Evolutionary conservation across 2,329 filamentous ascomycete genomes (phyloP).

Genomic region (Xylariomycetidae sp.): DNA sequence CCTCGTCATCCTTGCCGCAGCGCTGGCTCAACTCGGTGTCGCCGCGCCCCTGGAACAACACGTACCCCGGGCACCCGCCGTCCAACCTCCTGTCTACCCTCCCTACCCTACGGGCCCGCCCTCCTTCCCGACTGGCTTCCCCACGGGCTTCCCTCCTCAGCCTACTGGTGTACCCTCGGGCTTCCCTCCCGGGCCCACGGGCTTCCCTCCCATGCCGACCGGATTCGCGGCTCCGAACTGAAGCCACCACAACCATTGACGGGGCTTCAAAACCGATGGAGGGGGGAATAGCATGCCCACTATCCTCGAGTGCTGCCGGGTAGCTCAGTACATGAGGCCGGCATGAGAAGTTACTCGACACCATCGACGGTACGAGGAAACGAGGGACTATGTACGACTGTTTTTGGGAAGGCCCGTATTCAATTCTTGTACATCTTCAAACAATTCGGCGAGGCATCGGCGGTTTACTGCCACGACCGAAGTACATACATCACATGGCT

Average conservation of each 20-base stretch:
- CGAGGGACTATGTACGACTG: no score
- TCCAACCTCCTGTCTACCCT: conserved; percentile 1
- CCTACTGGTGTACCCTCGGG: conserved; percentile 1
- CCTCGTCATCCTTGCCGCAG: conserved; percentile 7
- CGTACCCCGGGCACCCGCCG: background rate
- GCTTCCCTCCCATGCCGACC: conserved; percentile 5
- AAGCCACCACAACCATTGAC: no score
- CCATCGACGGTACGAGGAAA: no score
- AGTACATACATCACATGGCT: no score
- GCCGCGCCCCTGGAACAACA: conserved; percentile 5
- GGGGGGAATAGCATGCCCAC: background rate
- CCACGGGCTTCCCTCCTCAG: conserved; percentile 1
- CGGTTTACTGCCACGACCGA: no score
- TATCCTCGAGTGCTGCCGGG: no score
- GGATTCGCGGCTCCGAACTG: conserved; percentile 4
- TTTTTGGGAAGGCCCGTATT: conserved; percentile 6
- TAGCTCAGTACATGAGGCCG: background rate
- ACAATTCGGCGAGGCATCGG: no score
- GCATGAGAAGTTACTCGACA: background rate
- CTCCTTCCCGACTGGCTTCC: conserved; percentile 1
- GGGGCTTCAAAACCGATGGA: background rate
- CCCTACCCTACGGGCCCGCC: background rate
- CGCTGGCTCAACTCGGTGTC: conserved; percentile 7
- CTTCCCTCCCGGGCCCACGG: conserved; percentile 4
- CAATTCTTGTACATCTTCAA: conserved; percentile 12